Conservation (phyloP, 345 rosid genomes). For the Sisymbrium irio region DNA sequence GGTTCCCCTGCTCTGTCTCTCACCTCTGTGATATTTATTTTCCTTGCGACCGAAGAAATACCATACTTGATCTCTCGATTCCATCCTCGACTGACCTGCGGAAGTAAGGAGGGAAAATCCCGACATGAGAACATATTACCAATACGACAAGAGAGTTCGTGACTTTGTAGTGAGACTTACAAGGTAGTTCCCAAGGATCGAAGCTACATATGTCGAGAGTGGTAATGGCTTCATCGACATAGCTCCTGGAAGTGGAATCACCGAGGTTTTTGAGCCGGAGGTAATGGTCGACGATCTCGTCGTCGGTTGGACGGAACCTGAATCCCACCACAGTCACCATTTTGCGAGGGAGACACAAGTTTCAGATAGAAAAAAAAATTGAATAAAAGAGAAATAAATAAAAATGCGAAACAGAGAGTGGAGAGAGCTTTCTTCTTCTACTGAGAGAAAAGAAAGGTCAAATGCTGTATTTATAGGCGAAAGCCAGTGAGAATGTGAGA, state of each 20-base stretch:
- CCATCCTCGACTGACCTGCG: neutral
- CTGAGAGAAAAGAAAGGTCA: no score
- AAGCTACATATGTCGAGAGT: slow-evolving; percentile 37
- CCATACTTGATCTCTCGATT: slow-evolving; percentile 34
- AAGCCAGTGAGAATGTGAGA: no score
- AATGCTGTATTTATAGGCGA: no score
- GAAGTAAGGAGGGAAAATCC: neutral
- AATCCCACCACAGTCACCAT: slow-evolving; percentile 28
- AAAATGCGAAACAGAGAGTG: no score
- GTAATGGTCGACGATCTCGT: slow-evolving; percentile 38
- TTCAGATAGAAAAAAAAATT: neutral
- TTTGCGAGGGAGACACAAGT: neutral
- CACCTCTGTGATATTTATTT: slow-evolving; percentile 28
- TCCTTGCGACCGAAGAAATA: slow-evolving; percentile 39
- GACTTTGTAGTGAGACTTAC: slow-evolving; percentile 9
- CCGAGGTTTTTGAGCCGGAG: slow-evolving; percentile 37
- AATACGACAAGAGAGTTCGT: neutral
- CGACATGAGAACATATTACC: neutral
- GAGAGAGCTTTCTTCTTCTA: no score
- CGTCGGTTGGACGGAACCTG: slow-evolving; percentile 48
- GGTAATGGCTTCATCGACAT: slow-evolving; percentile 20
- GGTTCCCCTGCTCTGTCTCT: slow-evolving; percentile 29
- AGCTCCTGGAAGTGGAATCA: neutral
- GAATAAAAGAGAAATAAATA: neutral
- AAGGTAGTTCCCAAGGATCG: slow-evolving; percentile 54